Percentiles rank a stretch among this genome's conserved stretches.
Conservation (phyloP, 108 stramenopile species). For the Cyclotella cryptica region DNA sequence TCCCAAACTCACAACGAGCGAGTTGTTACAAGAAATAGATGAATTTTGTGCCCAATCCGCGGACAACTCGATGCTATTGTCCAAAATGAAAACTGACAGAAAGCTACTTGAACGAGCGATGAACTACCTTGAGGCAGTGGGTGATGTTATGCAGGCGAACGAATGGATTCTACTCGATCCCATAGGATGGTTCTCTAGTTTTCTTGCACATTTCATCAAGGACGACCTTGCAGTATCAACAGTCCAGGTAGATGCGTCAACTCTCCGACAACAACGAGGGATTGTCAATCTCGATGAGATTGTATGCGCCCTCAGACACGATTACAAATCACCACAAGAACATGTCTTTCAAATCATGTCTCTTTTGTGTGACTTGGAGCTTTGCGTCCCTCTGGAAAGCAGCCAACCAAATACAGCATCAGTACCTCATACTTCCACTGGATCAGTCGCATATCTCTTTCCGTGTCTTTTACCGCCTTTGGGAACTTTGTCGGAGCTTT, state of each 20-base stretch:
- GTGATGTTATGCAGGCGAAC: conserved; percentile 29
- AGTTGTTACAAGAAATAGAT: conserved; percentile 19
- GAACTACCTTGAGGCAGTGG: conserved; percentile 23
- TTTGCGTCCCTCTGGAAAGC: conserved; percentile 5
- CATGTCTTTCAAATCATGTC: conserved; percentile 26
- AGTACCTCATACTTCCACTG: neutral
- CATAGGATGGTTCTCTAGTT: conserved; percentile 21
- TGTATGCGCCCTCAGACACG: conserved; percentile 8
- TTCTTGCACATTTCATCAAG: conserved; percentile 23
- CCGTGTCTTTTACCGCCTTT: conserved; percentile 25
- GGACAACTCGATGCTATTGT: conserved; percentile 9
- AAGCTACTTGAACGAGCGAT: conserved; percentile 22
- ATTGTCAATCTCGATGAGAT: conserved; percentile 13
- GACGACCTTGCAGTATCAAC: conserved; percentile 17
- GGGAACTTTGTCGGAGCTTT: neutral
- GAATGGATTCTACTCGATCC: conserved; percentile 25
- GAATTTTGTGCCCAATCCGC: neutral
- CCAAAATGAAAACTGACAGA: conserved; percentile 15
- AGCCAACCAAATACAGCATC: neutral
- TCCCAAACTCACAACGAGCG: conserved; percentile 19
- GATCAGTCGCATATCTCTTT: conserved; percentile 15
- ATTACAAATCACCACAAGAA: conserved; percentile 16
- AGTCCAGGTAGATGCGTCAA: conserved; percentile 19
- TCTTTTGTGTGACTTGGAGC: conserved; percentile 13
- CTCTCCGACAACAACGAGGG: conserved; percentile 15